phyloP scores from a whole-genome alignment of 1,284 basidiomycete genomes.

The Marasmius sp. region DNA sequence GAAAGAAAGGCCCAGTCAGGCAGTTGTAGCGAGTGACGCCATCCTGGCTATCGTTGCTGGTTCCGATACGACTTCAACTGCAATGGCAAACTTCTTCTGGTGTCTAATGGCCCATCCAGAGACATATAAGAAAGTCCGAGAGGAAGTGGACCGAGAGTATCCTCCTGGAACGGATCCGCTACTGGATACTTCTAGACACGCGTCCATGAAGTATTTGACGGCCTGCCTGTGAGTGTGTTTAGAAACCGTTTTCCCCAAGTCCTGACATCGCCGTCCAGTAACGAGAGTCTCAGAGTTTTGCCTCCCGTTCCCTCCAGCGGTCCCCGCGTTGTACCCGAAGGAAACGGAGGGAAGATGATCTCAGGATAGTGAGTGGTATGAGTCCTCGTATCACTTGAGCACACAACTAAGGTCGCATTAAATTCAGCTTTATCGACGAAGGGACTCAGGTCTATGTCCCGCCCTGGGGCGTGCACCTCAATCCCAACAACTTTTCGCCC shows the following conservation, averaged over 20 bases:
- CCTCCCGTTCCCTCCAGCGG: background rate
- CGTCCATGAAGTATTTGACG: background rate
- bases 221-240: background rate
- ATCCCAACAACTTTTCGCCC: background rate
- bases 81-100: slow-evolving; percentile 36
- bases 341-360: background rate
- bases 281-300: background rate
- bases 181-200: background rate
- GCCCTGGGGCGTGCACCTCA: background rate
- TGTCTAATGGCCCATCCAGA: slow-evolving; percentile 44
- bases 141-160: slow-evolving; percentile 29
- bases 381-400: background rate
- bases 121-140: slow-evolving; percentile 41
- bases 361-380: background rate
- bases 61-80: slow-evolving; percentile 55
- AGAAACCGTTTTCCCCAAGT: no score
- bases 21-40: slow-evolving; percentile 41
- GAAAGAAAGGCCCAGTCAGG: slow-evolving; percentile 31
- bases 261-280: background rate
- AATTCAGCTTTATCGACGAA: background rate
- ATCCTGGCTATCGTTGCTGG: slow-evolving; percentile 54
- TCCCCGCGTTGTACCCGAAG: background rate
- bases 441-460: background rate
- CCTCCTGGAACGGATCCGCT: background rate
- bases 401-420: background rate